Base-by-base conservation (phyloP, 495 filamentous ascomycete genomes). In the Sporormia fimetaria region DNA sequence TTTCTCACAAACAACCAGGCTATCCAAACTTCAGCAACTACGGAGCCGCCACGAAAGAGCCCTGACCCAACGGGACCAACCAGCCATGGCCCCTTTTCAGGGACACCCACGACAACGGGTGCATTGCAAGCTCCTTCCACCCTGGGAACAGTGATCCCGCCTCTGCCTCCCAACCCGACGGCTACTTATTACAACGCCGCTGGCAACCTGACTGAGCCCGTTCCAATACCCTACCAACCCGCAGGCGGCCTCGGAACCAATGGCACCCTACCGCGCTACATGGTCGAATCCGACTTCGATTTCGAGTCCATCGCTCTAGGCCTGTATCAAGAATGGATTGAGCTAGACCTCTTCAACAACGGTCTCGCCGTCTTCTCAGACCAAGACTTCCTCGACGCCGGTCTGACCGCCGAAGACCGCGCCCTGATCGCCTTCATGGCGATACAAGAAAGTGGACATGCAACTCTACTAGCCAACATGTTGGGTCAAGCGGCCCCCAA, bases 301-400 rank as follows among this genome's bases (percentile, higher is more conserved):
- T 60, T 50, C 51, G 67, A 58, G 52, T 57, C 47, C 6, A 39
- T 58, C 6, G 40, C 33, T 31, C 68, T 88, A 6, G 80, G 67
- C 4, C 63, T 87, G 1, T 84, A 86, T 51, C 78, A 87, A 45
- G 87, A 93, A 63, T 93, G 71, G 67, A 86, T 90, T 47, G 86
- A 94, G 58, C 66, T 92, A 0, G 87, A 92, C 55, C 68, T 87
- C 11, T 94, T 93, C 73, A 78, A 83, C 54, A 73, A 83, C 56
- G 83, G 79, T 12, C 67, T 93, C 12, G 70, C 69, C 1, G 71
- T 67, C 0, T 93, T 88, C 63, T 73, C 71, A 1, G 74, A 64
- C 0, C 64, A 75, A 9, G 81, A 93, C 2, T 92, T 88, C 52
- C 63, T 70, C 14, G 70, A 62, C 0, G 78, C 73, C 29, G 81